These are phyloP conservation scores for Mychonastes homosphaera DNA, from an alignment of 139 green algal species.

Conservation along the genomic window DNA sequence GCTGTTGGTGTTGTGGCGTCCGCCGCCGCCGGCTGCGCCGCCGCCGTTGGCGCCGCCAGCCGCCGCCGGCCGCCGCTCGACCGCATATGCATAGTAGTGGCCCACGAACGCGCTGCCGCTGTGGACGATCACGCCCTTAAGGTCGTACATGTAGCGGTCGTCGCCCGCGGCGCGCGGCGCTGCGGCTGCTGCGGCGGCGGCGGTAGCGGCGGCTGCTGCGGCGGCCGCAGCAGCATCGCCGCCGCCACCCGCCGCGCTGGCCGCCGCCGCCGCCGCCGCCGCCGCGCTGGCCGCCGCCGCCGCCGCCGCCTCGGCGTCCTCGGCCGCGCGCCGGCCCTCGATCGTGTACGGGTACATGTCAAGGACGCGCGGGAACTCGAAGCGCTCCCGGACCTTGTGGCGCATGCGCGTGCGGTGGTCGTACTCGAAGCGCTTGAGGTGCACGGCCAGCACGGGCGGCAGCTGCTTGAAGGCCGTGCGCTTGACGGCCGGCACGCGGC, in stretches of 20 bases:
- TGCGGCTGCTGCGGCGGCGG: background rate
- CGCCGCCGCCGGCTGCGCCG: background rate
- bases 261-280: conserved; percentile 4
- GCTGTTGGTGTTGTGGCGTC: conserved; percentile 6
- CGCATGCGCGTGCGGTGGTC: conserved; percentile 70
- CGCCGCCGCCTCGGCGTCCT: background rate
- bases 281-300: background rate
- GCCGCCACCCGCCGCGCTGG: background rate
- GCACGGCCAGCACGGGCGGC: conserved; percentile 62
- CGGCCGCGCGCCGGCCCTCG: conserved; percentile 45
- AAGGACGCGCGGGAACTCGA: conserved; percentile 76
- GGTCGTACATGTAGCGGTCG: conserved; percentile 67
- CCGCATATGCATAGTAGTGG: conserved; percentile 93
- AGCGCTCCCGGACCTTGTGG: conserved; percentile 64
- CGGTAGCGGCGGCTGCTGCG: background rate
- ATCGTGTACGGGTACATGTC: conserved; percentile 80
- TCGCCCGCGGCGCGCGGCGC: background rate
- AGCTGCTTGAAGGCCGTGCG: conserved; percentile 58
- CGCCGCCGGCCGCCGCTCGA: conserved; percentile 36
- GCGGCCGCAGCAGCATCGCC: background rate
- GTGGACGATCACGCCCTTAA: conserved; percentile 85
- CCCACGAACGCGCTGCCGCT: conserved; percentile 81
- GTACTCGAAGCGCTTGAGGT: conserved; percentile 84
- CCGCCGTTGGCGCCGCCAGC: background rate
- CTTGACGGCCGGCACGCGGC: conserved; percentile 68